Evolutionary conservation across 306 rosid species (phyloP).

Genomic region (Vigna radiata): DNA sequence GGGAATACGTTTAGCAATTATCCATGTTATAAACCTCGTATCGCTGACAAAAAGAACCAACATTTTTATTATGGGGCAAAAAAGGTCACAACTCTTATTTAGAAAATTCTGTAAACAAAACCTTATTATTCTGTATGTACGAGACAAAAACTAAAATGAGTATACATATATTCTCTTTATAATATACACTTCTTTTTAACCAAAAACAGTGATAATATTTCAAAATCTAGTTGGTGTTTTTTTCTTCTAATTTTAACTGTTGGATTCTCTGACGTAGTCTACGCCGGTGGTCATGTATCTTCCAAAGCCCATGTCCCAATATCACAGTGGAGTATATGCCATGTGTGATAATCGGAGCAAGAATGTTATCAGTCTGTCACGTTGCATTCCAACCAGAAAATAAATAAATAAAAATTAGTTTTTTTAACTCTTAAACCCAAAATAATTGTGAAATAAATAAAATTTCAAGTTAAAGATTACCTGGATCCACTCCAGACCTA

Average conservation of each 20-base stretch:
- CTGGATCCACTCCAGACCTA: slow-evolving; percentile 97
- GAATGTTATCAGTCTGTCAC: slow-evolving; percentile 84
- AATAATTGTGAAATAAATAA: background rate
- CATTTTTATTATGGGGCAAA: slow-evolving; percentile 8
- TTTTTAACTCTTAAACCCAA: slow-evolving; percentile 17
- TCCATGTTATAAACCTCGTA: background rate
- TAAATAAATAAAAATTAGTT: slow-evolving; percentile 33
- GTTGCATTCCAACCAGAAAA: slow-evolving; percentile 34
- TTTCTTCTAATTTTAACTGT: slow-evolving; percentile 67
- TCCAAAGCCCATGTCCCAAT: slow-evolving; percentile 96
- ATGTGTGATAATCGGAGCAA: slow-evolving; percentile 91
- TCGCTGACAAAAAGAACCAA: background rate
- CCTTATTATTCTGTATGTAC: slow-evolving; percentile 21
- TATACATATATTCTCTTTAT: slow-evolving; percentile 27
- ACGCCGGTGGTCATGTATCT: slow-evolving; percentile 86
- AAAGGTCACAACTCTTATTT: slow-evolving; percentile 8
- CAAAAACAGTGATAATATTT: slow-evolving; percentile 41
- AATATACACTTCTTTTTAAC: slow-evolving; percentile 50
- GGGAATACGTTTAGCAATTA: too few species aligned
- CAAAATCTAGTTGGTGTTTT: slow-evolving; percentile 47
- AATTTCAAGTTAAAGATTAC: slow-evolving; percentile 46
- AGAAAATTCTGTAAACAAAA: slow-evolving; percentile 37
- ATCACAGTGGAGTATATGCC: slow-evolving; percentile 93
- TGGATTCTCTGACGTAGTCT: slow-evolving; percentile 80
- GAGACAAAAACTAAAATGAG: slow-evolving; percentile 36